Conservation (phyloP, 495 filamentous ascomycete genomes). For the Amphirosellinia nigrospora region DNA sequence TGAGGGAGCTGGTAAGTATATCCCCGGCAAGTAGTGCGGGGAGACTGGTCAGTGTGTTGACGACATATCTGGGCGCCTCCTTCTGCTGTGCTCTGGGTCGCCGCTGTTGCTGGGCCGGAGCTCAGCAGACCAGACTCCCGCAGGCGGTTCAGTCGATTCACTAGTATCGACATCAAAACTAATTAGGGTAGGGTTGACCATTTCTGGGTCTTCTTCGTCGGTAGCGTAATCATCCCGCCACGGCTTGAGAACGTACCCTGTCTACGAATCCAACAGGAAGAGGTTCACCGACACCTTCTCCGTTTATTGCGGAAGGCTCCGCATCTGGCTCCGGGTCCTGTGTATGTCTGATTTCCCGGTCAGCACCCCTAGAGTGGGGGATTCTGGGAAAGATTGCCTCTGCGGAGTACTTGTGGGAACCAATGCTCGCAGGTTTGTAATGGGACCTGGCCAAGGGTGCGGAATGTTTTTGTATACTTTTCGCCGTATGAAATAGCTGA, state of each 20-base stretch:
- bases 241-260: slow-evolving; percentile 40
- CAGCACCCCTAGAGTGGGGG: slow-evolving; percentile 37
- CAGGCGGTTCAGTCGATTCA: slow-evolving; percentile 48
- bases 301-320: slow-evolving; percentile 33
- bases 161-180: slow-evolving; percentile 63
- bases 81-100: slow-evolving; percentile 30
- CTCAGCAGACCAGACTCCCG: slow-evolving; percentile 62
- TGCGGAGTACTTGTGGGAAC: slow-evolving; percentile 15
- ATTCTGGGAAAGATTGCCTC: slow-evolving; percentile 34
- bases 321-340: slow-evolving; percentile 33
- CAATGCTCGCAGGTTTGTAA: slow-evolving; percentile 8
- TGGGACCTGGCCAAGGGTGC: slow-evolving; percentile 24
- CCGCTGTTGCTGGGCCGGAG: slow-evolving; percentile 52
- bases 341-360: slow-evolving; percentile 34
- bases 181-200: slow-evolving; percentile 58
- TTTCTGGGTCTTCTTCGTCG: slow-evolving; percentile 58
- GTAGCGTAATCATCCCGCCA: slow-evolving; percentile 49
- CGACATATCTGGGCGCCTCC: slow-evolving; percentile 43
- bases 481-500: slow-evolving; percentile 24
- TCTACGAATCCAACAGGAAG: slow-evolving; percentile 41
- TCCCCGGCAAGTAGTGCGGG: slow-evolving; percentile 46
- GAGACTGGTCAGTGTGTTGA: slow-evolving; percentile 45
- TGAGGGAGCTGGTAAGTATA: slow-evolving; percentile 40
- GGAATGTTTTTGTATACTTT: slow-evolving; percentile 31
- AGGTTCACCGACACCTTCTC: slow-evolving; percentile 33